Conservation (phyloP, 306 rosid genomes). For the Pachyrhizus erosus region DNA sequence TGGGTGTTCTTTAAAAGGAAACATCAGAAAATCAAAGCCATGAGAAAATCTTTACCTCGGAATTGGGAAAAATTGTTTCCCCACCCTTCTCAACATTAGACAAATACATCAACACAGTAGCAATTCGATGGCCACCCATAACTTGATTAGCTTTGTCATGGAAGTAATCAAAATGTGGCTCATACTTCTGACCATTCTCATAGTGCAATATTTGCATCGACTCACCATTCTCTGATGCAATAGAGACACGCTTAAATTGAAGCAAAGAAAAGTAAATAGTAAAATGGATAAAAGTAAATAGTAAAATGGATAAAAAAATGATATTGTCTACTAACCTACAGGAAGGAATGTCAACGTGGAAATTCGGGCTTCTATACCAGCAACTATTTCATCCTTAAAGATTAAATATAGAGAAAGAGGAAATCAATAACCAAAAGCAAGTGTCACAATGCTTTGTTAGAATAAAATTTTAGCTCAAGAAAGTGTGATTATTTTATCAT, state of each 20-base stretch:
- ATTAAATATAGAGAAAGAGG: conserved; percentile 41
- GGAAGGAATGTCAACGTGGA: conserved; percentile 98
- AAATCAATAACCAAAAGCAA: conserved; percentile 32
- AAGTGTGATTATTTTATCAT: conserved; percentile 1
- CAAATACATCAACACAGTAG: conserved; percentile 95
- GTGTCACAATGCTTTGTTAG: conserved; percentile 15
- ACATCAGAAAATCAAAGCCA: conserved; percentile 27
- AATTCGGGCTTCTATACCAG: conserved; percentile 73
- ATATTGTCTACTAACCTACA: conserved; percentile 53
- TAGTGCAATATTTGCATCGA: conserved; percentile 86
- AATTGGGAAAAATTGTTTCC: conserved; percentile 85
- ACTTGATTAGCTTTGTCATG: conserved; percentile 81
- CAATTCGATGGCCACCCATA: conserved; percentile 89
- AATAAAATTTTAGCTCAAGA: conserved; percentile 13
- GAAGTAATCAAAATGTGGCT: conserved; percentile 89
- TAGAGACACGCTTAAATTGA: background rate
- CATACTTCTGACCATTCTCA: conserved; percentile 86
- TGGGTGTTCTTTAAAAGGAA: background rate
- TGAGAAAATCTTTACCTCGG: conserved; percentile 59
- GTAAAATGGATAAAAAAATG: conserved; percentile 21
- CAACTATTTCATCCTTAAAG: conserved; percentile 76
- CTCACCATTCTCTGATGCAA: conserved; percentile 85
- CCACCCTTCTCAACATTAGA: conserved; percentile 90
- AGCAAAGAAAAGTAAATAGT: conserved; percentile 8
- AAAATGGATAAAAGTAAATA: conserved; percentile 12